Evolutionary conservation across 2,329 filamentous ascomycete genomes (phyloP).

Genomic region (Aspergillus unguis): DNA sequence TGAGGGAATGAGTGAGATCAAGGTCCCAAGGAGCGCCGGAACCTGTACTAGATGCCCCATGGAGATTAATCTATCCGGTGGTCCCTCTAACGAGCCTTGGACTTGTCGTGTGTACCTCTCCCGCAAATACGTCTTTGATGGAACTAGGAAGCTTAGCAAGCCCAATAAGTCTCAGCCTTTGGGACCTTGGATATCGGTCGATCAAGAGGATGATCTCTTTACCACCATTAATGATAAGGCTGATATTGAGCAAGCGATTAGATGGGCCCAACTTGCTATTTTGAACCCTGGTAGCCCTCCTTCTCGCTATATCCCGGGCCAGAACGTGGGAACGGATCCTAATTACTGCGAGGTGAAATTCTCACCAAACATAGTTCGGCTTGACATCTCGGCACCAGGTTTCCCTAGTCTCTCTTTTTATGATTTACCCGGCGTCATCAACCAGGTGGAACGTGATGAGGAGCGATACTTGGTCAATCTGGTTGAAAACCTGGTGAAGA

Average conservation of each 20-base stretch:
- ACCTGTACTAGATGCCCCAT: conserved; percentile 80
- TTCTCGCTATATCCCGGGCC: conserved; percentile 53
- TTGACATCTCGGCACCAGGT: conserved; percentile 69
- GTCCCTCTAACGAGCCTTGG: conserved; percentile 52
- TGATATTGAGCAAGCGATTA: conserved; percentile 65
- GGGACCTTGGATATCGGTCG: conserved; percentile 61
- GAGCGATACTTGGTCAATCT: conserved; percentile 69
- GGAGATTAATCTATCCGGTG: conserved; percentile 67
- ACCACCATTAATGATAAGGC: conserved; percentile 59
- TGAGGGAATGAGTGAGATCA: conserved; percentile 64
- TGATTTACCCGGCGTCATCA: conserved; percentile 80
- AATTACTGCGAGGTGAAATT: conserved; percentile 59
- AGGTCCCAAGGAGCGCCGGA: conserved; percentile 65
- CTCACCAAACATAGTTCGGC: conserved; percentile 73
- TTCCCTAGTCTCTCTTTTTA: conserved; percentile 77
- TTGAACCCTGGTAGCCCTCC: conserved; percentile 62
- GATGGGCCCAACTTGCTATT: conserved; percentile 73
- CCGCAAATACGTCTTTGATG: conserved; percentile 58
- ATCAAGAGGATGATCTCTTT: conserved; percentile 55
- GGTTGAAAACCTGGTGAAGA: conserved; percentile 65
- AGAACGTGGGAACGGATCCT: conserved; percentile 36
- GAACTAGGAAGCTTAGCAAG: conserved; percentile 33
- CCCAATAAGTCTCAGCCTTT: conserved; percentile 55
- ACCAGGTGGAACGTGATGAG: conserved; percentile 60
- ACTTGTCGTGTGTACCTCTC: conserved; percentile 66